Evolutionary conservation across 257 asterid species (phyloP).

Genomic region (Jacaranda copaia): DNA sequence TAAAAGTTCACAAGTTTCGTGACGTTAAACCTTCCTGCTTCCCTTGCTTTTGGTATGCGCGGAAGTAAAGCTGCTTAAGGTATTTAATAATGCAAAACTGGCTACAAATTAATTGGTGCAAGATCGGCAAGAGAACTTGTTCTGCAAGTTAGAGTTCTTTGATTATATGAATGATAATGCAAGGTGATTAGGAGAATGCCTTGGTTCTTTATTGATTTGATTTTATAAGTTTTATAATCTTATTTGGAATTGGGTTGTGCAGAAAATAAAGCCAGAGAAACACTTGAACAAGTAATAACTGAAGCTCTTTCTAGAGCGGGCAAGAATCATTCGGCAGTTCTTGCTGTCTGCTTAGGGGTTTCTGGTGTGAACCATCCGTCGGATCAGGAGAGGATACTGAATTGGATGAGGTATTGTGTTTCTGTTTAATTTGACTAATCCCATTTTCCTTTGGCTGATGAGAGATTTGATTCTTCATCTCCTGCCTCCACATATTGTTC

Average conservation of each 20-base stretch:
- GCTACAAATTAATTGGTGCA: not conserved
- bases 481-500: conserved; percentile 3
- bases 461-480: conserved; percentile 23
- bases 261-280: conserved; percentile 79
- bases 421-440: conserved; percentile 26
- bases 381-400: conserved; percentile 77
- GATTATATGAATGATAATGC: not conserved
- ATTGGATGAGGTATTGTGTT: conserved; percentile 76
- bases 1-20: not conserved
- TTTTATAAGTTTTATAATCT: conserved; percentile 14
- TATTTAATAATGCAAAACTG: not conserved
- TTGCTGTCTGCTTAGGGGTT: conserved; percentile 88
- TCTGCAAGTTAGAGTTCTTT: conserved; percentile 27
- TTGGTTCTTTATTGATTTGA: conserved; percentile 10
- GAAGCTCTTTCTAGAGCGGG: conserved; percentile 82
- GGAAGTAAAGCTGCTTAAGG: not conserved
- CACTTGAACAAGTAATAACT: conserved; percentile 71
- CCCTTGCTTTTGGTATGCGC: not conserved
- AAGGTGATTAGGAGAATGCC: conserved; percentile 20
- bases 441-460: conserved; percentile 12
- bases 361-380: conserved; percentile 92
- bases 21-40: not conserved
- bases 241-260: conserved; percentile 34
- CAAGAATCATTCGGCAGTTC: conserved; percentile 66
- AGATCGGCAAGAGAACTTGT: not conserved